Conservation (phyloP, 106 monocot genomes). For the Acanthochlamys bracteata region DNA sequence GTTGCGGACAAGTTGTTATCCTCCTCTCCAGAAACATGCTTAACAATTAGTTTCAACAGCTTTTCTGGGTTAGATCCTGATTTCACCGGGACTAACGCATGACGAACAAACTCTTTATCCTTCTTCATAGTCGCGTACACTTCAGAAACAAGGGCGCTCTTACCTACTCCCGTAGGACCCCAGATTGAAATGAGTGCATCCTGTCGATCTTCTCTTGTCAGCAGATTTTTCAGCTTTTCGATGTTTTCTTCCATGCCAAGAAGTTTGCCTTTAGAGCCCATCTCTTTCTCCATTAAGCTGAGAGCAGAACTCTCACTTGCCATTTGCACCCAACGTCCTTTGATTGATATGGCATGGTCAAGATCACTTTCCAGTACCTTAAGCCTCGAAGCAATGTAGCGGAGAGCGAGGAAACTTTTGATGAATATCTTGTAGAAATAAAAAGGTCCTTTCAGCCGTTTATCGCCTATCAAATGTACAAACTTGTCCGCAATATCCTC, state of each 20-base stretch:
- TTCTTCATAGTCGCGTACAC: not conserved
- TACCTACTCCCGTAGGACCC: conserved; percentile 14
- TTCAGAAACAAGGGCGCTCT: conserved; percentile 1
- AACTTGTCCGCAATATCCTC: not conserved
- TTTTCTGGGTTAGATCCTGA: not conserved
- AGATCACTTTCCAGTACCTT: not conserved
- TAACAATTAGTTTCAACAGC: not conserved
- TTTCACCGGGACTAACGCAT: not conserved
- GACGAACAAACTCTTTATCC: not conserved
- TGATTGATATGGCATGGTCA: not conserved
- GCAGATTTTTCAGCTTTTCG: not conserved
- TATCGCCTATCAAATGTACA: not conserved
- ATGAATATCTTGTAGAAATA: not conserved
- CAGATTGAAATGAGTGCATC: conserved; percentile 3
- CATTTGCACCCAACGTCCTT: not conserved
- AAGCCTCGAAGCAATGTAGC: not conserved
- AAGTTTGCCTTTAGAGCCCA: not conserved
- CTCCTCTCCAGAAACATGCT: not conserved
- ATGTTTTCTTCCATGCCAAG: not conserved
- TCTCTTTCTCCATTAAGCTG: too few species aligned
- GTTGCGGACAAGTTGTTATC: conserved; percentile 11
- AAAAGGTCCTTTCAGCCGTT: not conserved
- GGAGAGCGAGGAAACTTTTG: too few species aligned
- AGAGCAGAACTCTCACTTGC: not conserved
- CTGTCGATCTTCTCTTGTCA: not conserved